These are phyloP conservation scores for Tulasnella sp. DNA, from an alignment of 768 basidiomycete genomes.

Conservation along the genomic window DNA sequence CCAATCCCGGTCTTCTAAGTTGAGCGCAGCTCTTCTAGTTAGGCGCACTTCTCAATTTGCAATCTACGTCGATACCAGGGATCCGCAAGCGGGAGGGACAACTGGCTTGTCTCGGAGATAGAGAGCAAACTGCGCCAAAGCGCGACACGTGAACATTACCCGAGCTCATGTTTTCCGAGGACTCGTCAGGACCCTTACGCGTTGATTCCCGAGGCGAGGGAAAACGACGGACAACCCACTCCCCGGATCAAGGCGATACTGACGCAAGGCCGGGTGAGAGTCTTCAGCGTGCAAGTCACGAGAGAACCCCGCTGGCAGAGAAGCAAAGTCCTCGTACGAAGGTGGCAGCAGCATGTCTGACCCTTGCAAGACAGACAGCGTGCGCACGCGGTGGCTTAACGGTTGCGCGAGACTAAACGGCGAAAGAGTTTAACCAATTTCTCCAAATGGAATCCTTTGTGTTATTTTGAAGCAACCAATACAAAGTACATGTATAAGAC, in stretches of 20 bases:
- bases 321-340: no score
- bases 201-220: no score
- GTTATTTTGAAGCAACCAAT: background rate
- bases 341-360: background rate
- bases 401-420: background rate
- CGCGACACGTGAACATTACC: background rate
- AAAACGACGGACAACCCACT: no score
- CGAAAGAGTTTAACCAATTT: background rate
- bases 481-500: constrained; percentile 9
- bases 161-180: background rate
- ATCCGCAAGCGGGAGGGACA: background rate
- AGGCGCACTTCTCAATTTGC: background rate
- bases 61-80: background rate
- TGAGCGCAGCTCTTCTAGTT: background rate
- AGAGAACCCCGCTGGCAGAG: background rate
- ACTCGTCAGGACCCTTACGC: no score
- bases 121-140: background rate
- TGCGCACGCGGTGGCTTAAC: background rate
- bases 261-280: background rate
- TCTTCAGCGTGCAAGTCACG: background rate
- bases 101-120: background rate
- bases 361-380: background rate
- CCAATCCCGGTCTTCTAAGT: background rate
- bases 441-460: background rate
- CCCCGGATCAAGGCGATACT: no score